These are phyloP conservation scores for Gossypium australe DNA, from an alignment of 345 rosid genomes.

Conservation along the genomic window DNA sequence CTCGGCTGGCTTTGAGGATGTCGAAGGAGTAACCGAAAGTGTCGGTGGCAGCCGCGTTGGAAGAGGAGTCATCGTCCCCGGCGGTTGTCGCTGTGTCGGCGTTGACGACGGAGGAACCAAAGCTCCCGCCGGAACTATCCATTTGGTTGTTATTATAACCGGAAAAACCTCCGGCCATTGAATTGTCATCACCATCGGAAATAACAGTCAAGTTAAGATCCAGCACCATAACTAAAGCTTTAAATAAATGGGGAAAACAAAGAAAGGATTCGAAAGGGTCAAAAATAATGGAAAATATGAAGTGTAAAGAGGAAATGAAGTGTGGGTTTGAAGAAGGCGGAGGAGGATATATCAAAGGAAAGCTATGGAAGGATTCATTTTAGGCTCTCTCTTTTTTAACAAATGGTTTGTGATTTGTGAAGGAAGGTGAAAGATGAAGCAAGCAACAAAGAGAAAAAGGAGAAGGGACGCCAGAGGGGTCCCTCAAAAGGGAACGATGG, in stretches of 20 bases:
- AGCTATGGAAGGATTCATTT: neutral
- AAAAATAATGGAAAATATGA: neutral
- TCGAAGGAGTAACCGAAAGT: slow-evolving; percentile 26
- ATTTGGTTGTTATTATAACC: slow-evolving; percentile 11
- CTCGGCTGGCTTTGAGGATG: slow-evolving; percentile 13
- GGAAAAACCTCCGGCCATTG: slow-evolving; percentile 15
- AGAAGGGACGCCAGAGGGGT: neutral
- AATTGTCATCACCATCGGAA: slow-evolving; percentile 3
- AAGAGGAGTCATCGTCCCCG: slow-evolving; percentile 31
- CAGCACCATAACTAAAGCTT: slow-evolving; percentile 21
- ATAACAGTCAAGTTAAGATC: slow-evolving; percentile 45
- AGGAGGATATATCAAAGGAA: neutral
- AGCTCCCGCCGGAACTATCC: slow-evolving; percentile 37
- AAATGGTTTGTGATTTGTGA: neutral
- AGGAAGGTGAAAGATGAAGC: neutral
- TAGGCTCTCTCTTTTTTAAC: too few relatives aligned
- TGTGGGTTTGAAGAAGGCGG: neutral
- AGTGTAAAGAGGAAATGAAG: neutral
- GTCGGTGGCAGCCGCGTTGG: slow-evolving; percentile 18
- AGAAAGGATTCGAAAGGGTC: neutral
- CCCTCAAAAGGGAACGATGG: slow-evolving; percentile 17
- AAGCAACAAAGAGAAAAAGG: neutral
- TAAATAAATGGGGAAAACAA: neutral
- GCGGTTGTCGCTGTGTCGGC: slow-evolving; percentile 19
- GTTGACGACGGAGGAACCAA: slow-evolving; percentile 32